Conservation (phyloP, 2,329 filamentous ascomycete species). For the Arthroderma uncinatum region DNA sequence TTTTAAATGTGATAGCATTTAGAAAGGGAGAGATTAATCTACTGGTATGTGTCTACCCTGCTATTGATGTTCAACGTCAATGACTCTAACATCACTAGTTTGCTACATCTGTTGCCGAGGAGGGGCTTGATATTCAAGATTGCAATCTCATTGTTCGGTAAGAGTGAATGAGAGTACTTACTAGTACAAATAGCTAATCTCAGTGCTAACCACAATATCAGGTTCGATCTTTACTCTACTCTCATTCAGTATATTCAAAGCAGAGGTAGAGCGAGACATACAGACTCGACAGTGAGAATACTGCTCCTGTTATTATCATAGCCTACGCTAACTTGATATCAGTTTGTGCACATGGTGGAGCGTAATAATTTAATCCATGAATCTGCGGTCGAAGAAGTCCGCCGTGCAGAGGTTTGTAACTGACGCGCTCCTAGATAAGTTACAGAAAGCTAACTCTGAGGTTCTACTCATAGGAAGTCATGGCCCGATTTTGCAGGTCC, state of each 20-base stretch:
- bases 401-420: conserved; percentile 34
- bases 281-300: conserved; percentile 48
- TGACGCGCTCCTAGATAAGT: background rate
- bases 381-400: conserved; percentile 44
- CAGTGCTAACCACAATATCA: conserved; percentile 23
- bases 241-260: conserved; percentile 95
- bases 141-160: conserved; percentile 52
- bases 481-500: conserved; percentile 64
- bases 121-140: conserved; percentile 55
- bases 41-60: conserved; percentile 25
- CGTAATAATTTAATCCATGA: conserved; percentile 54
- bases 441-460: background rate
- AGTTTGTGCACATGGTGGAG: conserved; percentile 77
- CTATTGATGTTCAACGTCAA: background rate
- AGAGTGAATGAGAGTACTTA: background rate
- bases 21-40: conserved; percentile 49
- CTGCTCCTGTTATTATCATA: background rate
- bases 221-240: conserved; percentile 80
- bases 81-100: conserved; percentile 32
- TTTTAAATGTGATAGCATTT: conserved; percentile 58
- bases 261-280: conserved; percentile 69
- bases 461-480: conserved; percentile 33
- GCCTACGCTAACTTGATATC: conserved; percentile 7
- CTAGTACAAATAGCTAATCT: conserved; percentile 28
- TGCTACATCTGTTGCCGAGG: conserved; percentile 54